phyloP scores from a whole-genome alignment of 2,329 filamentous ascomycete species.

The Ilyonectria destructans region DNA sequence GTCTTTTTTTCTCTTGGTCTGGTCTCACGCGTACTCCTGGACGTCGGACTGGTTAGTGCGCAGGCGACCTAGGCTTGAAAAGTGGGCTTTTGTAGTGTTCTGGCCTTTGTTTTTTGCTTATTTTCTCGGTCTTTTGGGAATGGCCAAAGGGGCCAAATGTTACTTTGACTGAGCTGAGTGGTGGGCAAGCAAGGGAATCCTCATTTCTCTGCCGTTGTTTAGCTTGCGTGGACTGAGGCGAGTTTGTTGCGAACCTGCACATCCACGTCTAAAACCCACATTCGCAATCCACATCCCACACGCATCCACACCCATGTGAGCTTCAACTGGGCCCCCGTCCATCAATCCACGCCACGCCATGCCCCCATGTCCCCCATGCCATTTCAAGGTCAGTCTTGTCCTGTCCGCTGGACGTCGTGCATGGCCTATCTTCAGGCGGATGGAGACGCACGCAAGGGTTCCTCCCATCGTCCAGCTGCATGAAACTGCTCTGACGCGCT shows the following conservation, averaged over 20 bases:
- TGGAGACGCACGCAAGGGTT: neutral
- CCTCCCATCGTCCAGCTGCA: neutral
- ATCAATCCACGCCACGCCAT: no score
- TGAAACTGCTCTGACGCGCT: conserved; percentile 13
- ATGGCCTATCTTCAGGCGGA: no score
- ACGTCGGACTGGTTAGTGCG: neutral
- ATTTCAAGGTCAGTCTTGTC: no score
- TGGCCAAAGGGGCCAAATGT: neutral
- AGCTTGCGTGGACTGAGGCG: conserved; percentile 12
- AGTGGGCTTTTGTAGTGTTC: neutral
- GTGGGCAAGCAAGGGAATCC: neutral
- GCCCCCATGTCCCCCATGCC: neutral
- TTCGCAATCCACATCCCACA: neutral
- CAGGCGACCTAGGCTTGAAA: neutral
- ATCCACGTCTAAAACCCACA: neutral
- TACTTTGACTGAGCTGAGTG: neutral
- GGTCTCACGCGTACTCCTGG: neutral
- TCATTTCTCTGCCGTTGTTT: neutral
- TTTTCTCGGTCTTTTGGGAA: neutral
- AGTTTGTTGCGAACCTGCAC: neutral
- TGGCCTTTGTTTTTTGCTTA: neutral
- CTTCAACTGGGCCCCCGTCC: neutral
- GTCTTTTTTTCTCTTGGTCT: no score
- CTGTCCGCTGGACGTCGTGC: no score
- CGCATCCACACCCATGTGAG: neutral